Evolutionary conservation across 2,329 filamentous ascomycete genomes (phyloP).

Genomic region (Sclerotinia subarctica): DNA sequence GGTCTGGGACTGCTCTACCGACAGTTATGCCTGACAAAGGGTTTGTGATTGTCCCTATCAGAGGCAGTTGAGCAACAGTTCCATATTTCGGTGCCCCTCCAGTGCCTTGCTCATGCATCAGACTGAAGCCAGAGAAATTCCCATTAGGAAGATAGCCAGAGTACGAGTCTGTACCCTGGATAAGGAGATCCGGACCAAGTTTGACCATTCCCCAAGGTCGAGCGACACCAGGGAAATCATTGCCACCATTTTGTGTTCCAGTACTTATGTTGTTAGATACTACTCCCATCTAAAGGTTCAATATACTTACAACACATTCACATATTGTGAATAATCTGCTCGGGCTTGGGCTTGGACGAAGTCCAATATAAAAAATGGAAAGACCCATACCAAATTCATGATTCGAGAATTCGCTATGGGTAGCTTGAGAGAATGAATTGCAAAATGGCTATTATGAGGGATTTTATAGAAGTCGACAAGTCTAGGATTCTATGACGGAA

Average conservation of each 20-base stretch:
- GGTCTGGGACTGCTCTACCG: constrained; percentile 49
- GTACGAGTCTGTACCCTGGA: constrained; percentile 50
- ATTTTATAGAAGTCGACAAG: not conserved
- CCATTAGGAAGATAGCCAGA: constrained; percentile 52
- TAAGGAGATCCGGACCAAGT: constrained; percentile 42
- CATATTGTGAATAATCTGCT: constrained; percentile 31
- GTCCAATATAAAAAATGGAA: not conserved
- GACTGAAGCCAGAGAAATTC: constrained; percentile 57
- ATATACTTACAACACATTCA: constrained; percentile 32
- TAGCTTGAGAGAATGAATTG: not conserved
- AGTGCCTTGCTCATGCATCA: constrained; percentile 65
- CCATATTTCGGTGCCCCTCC: constrained; percentile 70
- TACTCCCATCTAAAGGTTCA: not conserved
- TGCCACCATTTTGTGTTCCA: constrained; percentile 45
- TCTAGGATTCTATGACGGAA: not conserved
- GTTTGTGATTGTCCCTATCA: constrained; percentile 49
- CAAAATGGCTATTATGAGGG: not conserved
- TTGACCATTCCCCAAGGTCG: constrained; percentile 47
- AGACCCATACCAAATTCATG: not conserved
- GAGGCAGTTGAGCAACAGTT: constrained; percentile 58
- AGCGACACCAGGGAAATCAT: constrained; percentile 46
- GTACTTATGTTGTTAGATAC: constrained; percentile 24
- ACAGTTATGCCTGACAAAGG: constrained; percentile 56
- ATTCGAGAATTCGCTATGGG: not conserved
- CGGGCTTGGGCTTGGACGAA: constrained; percentile 13